Base-by-base conservation (phyloP, 2,329 filamentous ascomycete genomes). In the Paramyrothecium sp. region DNA sequence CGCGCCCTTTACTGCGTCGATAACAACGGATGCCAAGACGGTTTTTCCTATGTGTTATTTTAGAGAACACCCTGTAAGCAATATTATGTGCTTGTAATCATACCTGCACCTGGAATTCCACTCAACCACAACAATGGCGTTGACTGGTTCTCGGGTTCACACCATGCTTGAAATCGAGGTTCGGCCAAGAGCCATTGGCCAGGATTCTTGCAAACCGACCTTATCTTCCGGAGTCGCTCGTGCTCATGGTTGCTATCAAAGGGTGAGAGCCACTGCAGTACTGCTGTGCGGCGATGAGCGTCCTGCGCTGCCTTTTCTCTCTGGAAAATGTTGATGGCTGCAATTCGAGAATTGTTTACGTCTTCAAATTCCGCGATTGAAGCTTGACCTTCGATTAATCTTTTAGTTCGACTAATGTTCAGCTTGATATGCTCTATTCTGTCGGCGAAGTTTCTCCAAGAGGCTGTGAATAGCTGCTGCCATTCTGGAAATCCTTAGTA, bases 231-330 rank as follows among this genome's bases (percentile, higher is more conserved):
- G 33, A 53, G 20, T 20, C 33, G 16, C 16, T 53, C 51, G 11
- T 53, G 51, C 20, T 53, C 51, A 13, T 10, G 13, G 2, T 53
- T n/a, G 8, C 7, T 41, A 13, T 38, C 30, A 33, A 21, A 41
- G 26, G 51, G 51, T 12, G 51, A 53, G 26, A 53, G 51, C 51
- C 51, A 53, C 19, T 41, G 51, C 30, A 38, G 21, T 4, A 53
- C 30, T 20, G 21, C 11, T 16, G 8, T 34, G 16, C n/a, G 30
- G 7, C 33, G 26, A 20, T 20, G 26, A 3, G 17, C 51, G 3
- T 53, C 30, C 51, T 38, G 30, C 11, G 51, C 51, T 4, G n/a
- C n/a, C 21, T 38, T 38, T 12, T 53, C 51, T 41, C 30, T 38
- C 16, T 53, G 26, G 11, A 38, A 53, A 2, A 30, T 22, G 17